Base-by-base conservation (phyloP, 1,284 basidiomycete species). In the Kalmanozyma brasiliensis region DNA sequence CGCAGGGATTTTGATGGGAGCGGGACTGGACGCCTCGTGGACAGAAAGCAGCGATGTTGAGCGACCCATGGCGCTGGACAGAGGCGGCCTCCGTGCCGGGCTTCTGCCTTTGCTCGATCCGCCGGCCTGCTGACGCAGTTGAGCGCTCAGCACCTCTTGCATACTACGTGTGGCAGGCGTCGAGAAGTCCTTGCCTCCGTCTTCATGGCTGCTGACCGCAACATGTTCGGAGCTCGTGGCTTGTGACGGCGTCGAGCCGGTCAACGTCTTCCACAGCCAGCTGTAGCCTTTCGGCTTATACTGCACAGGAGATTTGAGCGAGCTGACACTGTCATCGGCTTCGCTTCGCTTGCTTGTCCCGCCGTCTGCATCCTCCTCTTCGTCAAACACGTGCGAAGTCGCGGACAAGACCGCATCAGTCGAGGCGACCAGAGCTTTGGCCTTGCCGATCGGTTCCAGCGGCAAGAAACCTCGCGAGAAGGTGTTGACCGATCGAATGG, bases 391-490 rank as follows among this genome's bases (percentile, higher is more conserved):
- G 35, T 57, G 60, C 30, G 69, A 72, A 2, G 63, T 63, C 4
- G 69, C 69, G 9, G 64, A 67, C 0, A 74, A 59, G 6, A 63
- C 46, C 4, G 65, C 64, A 30, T 70, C 70, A 2, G 70, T 69
- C 8, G 75, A 58, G 4, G 73, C 74, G 9, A 77, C 74, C 36
- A 71, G 26, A 1, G 76, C 74, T 32, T 61, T 71, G 8, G 76
- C 74, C 47, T 77, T 77, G 16, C 76, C 76, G 32, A 76, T 68
- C 16, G 71, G 74, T 32, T 76, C 71, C 52, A 76, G 37, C 9
- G 74, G 73, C 44, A 73, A 22, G 10, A 74, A 42, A 9, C 65
- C 60, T 13, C 76, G 53, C 16, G 61, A 51, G 23, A 74, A 63
- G 7, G 76, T 77, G 20, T 48, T 73, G 42, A 72, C 41, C 5